Evolutionary conservation across 345 rosid genomes (phyloP).

Genomic region (Lagerstroemia speciosa): DNA sequence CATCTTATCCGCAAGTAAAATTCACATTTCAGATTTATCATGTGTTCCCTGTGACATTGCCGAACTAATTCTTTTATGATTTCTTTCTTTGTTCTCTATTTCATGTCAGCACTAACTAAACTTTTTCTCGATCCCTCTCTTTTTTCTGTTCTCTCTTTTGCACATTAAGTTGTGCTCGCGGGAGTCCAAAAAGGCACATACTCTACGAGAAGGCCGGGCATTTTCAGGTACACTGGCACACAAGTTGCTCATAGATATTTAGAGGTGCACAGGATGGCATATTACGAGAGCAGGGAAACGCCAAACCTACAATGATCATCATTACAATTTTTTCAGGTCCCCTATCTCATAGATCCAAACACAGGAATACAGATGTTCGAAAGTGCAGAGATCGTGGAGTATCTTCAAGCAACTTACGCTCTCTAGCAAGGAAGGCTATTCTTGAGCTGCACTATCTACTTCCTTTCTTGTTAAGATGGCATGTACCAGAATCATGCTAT

Average conservation of each 20-base stretch:
- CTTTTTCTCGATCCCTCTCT: background rate
- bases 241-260: background rate
- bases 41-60: background rate
- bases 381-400: slow-evolving; percentile 83
- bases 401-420: slow-evolving; percentile 72
- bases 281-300: background rate
- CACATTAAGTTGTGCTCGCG: slow-evolving; percentile 63
- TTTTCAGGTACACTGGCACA: slow-evolving; percentile 50
- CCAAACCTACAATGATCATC: background rate
- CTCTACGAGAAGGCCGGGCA: slow-evolving; percentile 50
- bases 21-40: background rate
- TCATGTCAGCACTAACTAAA: background rate
- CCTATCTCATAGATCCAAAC: slow-evolving; percentile 84
- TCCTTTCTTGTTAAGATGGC: background rate
- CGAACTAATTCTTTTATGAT: background rate
- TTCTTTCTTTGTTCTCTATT: background rate
- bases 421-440: slow-evolving; percentile 18
- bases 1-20: slow-evolving; percentile 62
- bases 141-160: background rate
- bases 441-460: background rate
- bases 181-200: slow-evolving; percentile 71
- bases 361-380: slow-evolving; percentile 88
- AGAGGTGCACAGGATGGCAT: background rate
- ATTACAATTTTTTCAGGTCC: slow-evolving; percentile 38
- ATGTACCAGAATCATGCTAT: background rate